Conservation (phyloP, 202 grass and related monocot species). For the Carex sylvatica region DNA sequence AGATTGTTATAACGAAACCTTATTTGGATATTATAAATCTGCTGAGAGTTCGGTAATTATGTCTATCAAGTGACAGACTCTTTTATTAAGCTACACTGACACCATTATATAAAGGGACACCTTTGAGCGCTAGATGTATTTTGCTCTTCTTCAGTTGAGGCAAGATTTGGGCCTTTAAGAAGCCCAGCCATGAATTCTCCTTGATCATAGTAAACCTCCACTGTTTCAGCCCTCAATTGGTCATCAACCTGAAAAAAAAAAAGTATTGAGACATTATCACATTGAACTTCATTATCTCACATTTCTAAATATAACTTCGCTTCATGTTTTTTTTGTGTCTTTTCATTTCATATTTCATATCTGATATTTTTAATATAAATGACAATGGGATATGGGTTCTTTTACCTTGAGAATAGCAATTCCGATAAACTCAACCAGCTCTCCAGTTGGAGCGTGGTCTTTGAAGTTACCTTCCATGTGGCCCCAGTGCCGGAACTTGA, state of each 20-base stretch:
- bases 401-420: slow-evolving; percentile 76
- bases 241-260: slow-evolving; percentile 56
- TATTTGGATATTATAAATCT: neutral
- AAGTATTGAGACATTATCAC: neutral
- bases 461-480: slow-evolving; percentile 75
- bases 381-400: neutral
- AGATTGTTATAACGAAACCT: neutral
- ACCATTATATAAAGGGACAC: slow-evolving; percentile 15
- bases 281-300: neutral
- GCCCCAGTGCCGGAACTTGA: slow-evolving; percentile 95
- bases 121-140: neutral
- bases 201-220: slow-evolving; percentile 83
- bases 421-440: slow-evolving; percentile 67
- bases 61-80: neutral
- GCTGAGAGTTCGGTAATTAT: neutral
- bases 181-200: slow-evolving; percentile 67
- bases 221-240: slow-evolving; percentile 64
- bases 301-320: neutral
- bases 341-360: neutral
- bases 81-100: neutral
- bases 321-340: neutral
- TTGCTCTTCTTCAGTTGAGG: slow-evolving; percentile 8
- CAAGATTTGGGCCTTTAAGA: slow-evolving; percentile 43
- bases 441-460: slow-evolving; percentile 56
- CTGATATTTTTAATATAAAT: neutral